Conservation (phyloP, 495 filamentous ascomycete genomes). For the Lentithecium fluviatile region DNA sequence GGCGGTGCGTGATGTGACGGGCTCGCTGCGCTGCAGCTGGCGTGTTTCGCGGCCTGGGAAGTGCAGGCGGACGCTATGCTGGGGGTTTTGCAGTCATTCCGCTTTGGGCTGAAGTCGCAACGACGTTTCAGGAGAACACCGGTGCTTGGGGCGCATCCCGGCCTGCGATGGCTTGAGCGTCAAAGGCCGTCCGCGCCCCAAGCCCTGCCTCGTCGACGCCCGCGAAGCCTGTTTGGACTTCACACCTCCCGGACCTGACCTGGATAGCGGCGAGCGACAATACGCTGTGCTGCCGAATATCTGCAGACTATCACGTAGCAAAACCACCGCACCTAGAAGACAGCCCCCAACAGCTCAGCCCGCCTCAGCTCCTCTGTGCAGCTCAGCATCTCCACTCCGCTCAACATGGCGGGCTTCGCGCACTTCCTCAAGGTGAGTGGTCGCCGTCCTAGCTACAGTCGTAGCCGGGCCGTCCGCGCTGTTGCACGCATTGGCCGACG, state of each 20-base stretch:
- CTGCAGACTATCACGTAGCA: too few relatives aligned
- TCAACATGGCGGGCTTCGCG: slow-evolving; percentile 31
- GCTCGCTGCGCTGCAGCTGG: not conserved
- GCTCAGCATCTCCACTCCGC: not conserved
- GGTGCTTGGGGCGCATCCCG: not conserved
- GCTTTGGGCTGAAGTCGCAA: slow-evolving; percentile 1
- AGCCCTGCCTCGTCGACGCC: not conserved
- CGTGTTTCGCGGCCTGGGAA: slow-evolving; percentile 16
- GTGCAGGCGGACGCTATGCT: not conserved
- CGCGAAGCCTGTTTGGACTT: slow-evolving; percentile 10
- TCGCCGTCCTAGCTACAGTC: not conserved
- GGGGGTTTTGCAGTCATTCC: not conserved
- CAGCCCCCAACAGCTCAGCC: too few relatives aligned
- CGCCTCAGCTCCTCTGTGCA: too few relatives aligned
- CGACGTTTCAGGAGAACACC: slow-evolving; percentile 24
- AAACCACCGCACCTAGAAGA: too few relatives aligned
- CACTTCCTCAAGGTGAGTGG: slow-evolving; percentile 38
- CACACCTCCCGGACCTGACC: not conserved
- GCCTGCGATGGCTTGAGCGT: slow-evolving; percentile 15
- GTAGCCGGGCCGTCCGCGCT: not conserved
- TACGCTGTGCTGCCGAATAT: too few relatives aligned
- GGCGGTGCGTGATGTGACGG: too few relatives aligned
- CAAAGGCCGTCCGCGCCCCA: slow-evolving; percentile 2
- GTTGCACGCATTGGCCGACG: not conserved
- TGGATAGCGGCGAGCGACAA: not conserved